Base-by-base conservation (phyloP, 805 yeast genomes). In the Metschnikowia arizonensis region DNA sequence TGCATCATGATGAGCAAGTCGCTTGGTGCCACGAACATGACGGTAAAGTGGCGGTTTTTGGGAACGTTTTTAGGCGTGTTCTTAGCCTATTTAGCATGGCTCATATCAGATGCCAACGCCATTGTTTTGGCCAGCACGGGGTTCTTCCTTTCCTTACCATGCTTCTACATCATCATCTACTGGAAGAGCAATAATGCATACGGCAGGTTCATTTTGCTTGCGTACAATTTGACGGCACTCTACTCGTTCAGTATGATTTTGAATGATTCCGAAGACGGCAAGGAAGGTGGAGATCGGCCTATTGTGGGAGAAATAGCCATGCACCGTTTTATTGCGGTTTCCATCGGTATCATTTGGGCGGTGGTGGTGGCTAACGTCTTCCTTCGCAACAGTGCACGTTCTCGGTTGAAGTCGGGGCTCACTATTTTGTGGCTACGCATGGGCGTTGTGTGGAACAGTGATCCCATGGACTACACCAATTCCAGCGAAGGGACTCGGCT, bases 1-100 rank as follows among this genome's bases (percentile, higher is more conserved):
- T 81, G 87, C 54, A 83, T 87, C 45, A 85, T 87, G 69, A 86
- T 87, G 91, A 85, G 83, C 54, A 85, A 85, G 56, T 83, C 90
- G 0, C 66, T 86, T 4, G 96, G 96, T 8, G 95, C 95, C 0
- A 88, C 95, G 0, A 77, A 86, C 9, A 79, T 82, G 81, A 83
- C 93, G 0, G 82, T 81, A 4, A 81, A 81, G 53, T 82, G 85
- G 85, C 68, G 86, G 55, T 71, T 87, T 45, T 49, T 82, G 21
- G 96, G 96, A 0, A 88, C 95, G 0, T 77, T 81, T 47, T 42
- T 84, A 5, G 96, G 96, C 0, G 85, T 90, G 1, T 49, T 69
- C 9, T 54, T 68, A 5, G 95, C 95, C 0, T 81, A 72, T 52
- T 9, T 68, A 5, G 69, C 77, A 2, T 86, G 91, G 91, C 58